A percentile compares a stretch with the other conserved stretches of the same genome.
These are phyloP conservation scores for Serendipita sp. DNA, from an alignment of 768 basidiomycete genomes.

Conservation along the genomic window DNA sequence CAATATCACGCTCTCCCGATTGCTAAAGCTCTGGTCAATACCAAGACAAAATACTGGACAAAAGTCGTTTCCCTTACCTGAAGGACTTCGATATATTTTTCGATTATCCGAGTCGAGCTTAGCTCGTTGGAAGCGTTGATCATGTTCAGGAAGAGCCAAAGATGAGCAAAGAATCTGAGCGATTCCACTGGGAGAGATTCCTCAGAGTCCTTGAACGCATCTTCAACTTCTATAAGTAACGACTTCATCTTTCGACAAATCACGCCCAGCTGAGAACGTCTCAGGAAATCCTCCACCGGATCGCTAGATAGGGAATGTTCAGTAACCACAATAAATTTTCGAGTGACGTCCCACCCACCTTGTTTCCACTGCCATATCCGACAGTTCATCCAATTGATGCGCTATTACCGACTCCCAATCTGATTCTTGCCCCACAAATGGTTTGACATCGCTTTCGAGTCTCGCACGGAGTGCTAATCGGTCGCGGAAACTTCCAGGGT, in stretches of 20 bases:
- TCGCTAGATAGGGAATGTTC: constrained; percentile 23
- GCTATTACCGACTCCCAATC: constrained; percentile 55
- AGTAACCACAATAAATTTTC: background rate
- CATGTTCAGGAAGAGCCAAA: constrained; percentile 76
- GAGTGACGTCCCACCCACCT: constrained; percentile 29
- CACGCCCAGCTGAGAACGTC: constrained; percentile 66
- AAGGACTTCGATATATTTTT: constrained; percentile 75
- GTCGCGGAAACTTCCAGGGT: constrained; percentile 26
- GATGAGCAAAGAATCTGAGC: constrained; percentile 77
- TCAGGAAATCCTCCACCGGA: constrained; percentile 58
- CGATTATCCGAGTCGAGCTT: constrained; percentile 62
- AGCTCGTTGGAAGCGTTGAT: constrained; percentile 62
- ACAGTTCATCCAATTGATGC: constrained; percentile 39
- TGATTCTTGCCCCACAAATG: constrained; percentile 25
- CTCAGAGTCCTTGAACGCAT: constrained; percentile 31
- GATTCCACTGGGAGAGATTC: constrained; percentile 19
- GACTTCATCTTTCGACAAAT: constrained; percentile 52
- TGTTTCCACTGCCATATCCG: constrained; percentile 42
- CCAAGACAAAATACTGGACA: background rate
- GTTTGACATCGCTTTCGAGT: background rate
- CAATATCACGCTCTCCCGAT: constrained; percentile 67
- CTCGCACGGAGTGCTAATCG: background rate
- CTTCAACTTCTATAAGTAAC: constrained; percentile 42
- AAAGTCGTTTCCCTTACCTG: constrained; percentile 34
- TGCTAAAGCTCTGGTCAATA: constrained; percentile 23